Evolutionary conservation across 1,284 basidiomycete genomes (phyloP), one percentile per base, ranked within the genome.

Genomic region (Takashimella tepidaria): DNA sequence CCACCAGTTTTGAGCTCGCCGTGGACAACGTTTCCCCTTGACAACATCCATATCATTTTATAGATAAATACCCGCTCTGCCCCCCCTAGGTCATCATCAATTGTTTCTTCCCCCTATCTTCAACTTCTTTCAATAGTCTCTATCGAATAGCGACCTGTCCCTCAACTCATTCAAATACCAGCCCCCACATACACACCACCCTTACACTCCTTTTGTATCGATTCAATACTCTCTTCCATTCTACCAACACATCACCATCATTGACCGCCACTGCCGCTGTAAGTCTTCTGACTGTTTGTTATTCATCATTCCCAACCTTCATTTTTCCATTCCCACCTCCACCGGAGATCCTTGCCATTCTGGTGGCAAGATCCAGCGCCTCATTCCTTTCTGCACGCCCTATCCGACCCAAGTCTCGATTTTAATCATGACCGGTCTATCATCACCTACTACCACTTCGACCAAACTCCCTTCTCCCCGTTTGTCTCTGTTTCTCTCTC

Each of bases 161-260:
- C 31, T 16, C 31, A 37, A 37, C 31, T 37, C 31, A 37, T 37
- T 37, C 31, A n/a, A n/a, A n/a, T n/a, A n/a, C n/a, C n/a, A n/a
- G n/a, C n/a, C n/a, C n/a, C n/a, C n/a, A n/a, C n/a, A n/a, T n/a
- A n/a, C n/a, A n/a, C n/a, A n/a, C n/a, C n/a, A n/a, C n/a, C n/a
- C n/a, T n/a, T 42, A 26, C 41, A 47, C 19, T 27, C 43, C 16
- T 27, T 40, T 19, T 5, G 47, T 19, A n/a, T n/a, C n/a, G n/a
- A n/a, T n/a, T n/a, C n/a, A n/a, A n/a, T n/a, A 19, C 31, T 49
- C 8, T n/a, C 47, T 49, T 23, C 42, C 41, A 51, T 16, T 21
- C 26, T 24, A 24, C 12, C 5, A 41, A 27, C 46, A n/a, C n/a
- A n/a, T n/a, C 24, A 49, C 20, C 27, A n/a, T 49, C 48, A 37